Evolutionary conservation across 495 filamentous ascomycete genomes (phyloP).

Genomic region (Hypoxylon fragiforme): DNA sequence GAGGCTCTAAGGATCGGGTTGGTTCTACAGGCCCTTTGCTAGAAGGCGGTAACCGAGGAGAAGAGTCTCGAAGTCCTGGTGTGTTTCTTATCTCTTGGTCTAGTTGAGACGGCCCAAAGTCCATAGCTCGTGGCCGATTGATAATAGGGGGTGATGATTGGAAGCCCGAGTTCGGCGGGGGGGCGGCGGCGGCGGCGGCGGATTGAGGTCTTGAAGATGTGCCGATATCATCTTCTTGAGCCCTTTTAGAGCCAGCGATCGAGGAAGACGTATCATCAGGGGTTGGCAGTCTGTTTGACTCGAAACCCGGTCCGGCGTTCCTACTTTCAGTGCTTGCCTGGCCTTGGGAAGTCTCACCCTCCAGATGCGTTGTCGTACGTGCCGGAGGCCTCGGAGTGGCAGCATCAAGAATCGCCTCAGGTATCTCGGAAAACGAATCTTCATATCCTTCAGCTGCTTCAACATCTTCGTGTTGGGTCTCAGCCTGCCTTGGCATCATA

Average conservation of each 20-base stretch:
- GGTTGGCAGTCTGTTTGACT: slow-evolving; percentile 52
- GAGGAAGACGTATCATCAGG: slow-evolving; percentile 60
- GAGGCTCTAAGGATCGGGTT: slow-evolving; percentile 26
- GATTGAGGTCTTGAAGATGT: slow-evolving; percentile 8
- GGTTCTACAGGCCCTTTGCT: slow-evolving; percentile 29
- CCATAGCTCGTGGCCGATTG: slow-evolving; percentile 34
- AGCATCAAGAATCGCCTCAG: slow-evolving; percentile 49
- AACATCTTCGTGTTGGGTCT: slow-evolving; percentile 21
- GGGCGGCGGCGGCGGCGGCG: slow-evolving; percentile 3
- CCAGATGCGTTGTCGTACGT: slow-evolving; percentile 8
- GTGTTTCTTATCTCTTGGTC: slow-evolving; percentile 34
- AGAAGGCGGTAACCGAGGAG: slow-evolving; percentile 38
- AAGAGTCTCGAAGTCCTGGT: slow-evolving; percentile 37
- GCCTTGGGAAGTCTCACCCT: not conserved
- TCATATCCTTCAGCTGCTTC: slow-evolving; percentile 44
- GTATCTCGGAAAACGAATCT: slow-evolving; percentile 57
- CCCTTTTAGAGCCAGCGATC: slow-evolving; percentile 35
- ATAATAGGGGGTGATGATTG: slow-evolving; percentile 35
- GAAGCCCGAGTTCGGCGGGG: slow-evolving; percentile 20
- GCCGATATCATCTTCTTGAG: slow-evolving; percentile 23
- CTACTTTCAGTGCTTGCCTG: slow-evolving; percentile 15
- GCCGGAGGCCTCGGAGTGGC: slow-evolving; percentile 47
- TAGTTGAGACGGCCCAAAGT: slow-evolving; percentile 30
- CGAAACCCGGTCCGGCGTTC: slow-evolving; percentile 39
- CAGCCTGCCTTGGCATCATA: slow-evolving; percentile 22